phyloP scores from a whole-genome alignment of 2,329 filamentous ascomycete genomes.

The Furcasterigmium sp. region DNA sequence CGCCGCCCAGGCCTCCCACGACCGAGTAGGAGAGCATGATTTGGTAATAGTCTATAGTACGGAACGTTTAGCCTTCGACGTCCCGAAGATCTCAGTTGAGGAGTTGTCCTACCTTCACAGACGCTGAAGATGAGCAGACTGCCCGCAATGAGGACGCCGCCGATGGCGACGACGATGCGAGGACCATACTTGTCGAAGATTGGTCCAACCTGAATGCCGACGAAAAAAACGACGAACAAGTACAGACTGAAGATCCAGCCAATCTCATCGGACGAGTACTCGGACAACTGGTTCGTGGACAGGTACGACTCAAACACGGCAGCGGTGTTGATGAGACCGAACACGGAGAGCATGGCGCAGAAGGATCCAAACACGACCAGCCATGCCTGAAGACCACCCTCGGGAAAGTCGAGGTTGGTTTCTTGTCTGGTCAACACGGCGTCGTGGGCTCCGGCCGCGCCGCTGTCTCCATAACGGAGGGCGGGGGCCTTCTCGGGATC shows the following conservation, averaged over 20 bases:
- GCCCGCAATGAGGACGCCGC: constrained; percentile 55
- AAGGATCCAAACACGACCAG: constrained; percentile 75
- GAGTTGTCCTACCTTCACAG: constrained; percentile 44
- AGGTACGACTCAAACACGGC: constrained; percentile 77
- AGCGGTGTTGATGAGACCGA: constrained; percentile 71
- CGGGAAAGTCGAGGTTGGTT: constrained; percentile 38
- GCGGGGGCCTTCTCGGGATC: constrained; percentile 5
- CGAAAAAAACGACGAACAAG: constrained; percentile 75
- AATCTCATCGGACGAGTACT: constrained; percentile 61
- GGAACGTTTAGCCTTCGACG: constrained; percentile 2
- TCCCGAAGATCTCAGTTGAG: too few relatives aligned
- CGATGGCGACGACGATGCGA: constrained; percentile 57
- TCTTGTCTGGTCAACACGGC: not conserved
- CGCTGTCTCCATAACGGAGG: not conserved
- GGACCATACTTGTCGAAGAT: constrained; percentile 76
- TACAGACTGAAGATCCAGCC: constrained; percentile 88
- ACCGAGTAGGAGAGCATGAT: constrained; percentile 75
- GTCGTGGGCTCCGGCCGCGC: not conserved
- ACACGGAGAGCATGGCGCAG: constrained; percentile 62
- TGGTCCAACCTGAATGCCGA: constrained; percentile 76
- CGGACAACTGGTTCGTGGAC: constrained; percentile 62
- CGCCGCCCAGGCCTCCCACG: constrained; percentile 66
- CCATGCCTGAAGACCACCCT: constrained; percentile 70
- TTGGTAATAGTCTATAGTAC: constrained; percentile 60
- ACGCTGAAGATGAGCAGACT: constrained; percentile 64